These are phyloP conservation scores for Rhododendron ferrugineum DNA, from an alignment of 148 eudicot species.

Conservation along the genomic window DNA sequence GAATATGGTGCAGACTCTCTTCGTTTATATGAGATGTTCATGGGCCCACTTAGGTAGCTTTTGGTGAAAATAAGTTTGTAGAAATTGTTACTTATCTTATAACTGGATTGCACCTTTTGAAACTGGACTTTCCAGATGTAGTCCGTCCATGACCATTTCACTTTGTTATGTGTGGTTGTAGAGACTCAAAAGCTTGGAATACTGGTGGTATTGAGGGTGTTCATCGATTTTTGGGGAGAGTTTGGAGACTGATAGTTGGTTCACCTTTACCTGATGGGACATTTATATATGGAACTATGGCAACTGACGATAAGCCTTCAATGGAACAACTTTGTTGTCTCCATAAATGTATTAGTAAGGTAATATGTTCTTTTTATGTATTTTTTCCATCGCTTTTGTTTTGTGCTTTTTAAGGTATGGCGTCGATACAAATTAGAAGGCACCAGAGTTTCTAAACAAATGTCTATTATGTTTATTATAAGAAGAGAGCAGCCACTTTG, in stretches of 20 bases:
- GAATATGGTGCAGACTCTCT: constrained; percentile 98
- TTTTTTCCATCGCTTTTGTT: neutral
- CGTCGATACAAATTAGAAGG: neutral
- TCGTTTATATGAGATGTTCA: constrained; percentile 97
- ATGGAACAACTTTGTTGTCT: constrained; percentile 72
- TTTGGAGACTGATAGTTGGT: constrained; percentile 91
- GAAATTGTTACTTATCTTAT: neutral
- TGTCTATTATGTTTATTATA: neutral
- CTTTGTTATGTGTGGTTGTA: constrained; percentile 21
- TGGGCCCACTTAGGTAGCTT: constrained; percentile 90
- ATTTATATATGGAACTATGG: constrained; percentile 56
- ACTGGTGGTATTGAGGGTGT: constrained; percentile 99
- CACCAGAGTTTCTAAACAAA: neutral
- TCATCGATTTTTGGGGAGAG: constrained; percentile 84
- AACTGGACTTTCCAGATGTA: neutral
- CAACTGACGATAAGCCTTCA: constrained; percentile 61
- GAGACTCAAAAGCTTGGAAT: constrained; percentile 93
- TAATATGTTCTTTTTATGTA: constrained; percentile 10
- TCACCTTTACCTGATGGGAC: constrained; percentile 63
- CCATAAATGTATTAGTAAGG: constrained; percentile 92
- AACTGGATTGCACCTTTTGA: neutral
- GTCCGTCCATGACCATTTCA: constrained; percentile 3
- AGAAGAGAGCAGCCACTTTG: neutral
- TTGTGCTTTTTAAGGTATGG: neutral
- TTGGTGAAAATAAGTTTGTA: neutral